Percentiles rank a stretch among this genome's conserved stretches.
phyloP scores from a whole-genome alignment of 352 stramenopile species.

The Phytophthora agathidicida region DNA sequence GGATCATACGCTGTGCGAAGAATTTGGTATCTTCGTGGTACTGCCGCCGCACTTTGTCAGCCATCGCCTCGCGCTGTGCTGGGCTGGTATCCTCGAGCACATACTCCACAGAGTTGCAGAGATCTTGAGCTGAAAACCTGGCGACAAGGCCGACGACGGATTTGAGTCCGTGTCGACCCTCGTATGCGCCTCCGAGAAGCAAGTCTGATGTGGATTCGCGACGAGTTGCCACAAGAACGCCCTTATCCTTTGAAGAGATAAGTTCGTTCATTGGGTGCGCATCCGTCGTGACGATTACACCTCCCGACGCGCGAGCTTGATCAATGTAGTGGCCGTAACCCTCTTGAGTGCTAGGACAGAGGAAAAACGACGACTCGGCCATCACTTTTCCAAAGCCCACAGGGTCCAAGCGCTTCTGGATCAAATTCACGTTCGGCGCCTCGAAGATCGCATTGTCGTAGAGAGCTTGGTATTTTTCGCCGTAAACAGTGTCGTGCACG shows the following conservation, averaged over 20 bases:
- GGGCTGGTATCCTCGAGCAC: conserved; percentile 32
- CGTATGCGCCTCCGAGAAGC: conserved; percentile 27
- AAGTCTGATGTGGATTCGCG: conserved; percentile 10
- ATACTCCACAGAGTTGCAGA: conserved; percentile 38
- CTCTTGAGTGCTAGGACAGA: conserved; percentile 61
- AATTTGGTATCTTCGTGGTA: conserved; percentile 60
- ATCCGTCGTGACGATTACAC: conserved; percentile 57
- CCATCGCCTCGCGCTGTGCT: conserved; percentile 32
- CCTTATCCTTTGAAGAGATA: conserved; percentile 21
- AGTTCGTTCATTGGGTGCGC: conserved; percentile 74
- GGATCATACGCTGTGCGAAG: conserved; percentile 48
- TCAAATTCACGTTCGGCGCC: conserved; percentile 36
- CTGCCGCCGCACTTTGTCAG: conserved; percentile 29
- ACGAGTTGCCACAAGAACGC: conserved; percentile 16
- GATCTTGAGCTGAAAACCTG: conserved; percentile 17
- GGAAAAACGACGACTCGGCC: conserved; percentile 48
- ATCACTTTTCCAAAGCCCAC: conserved; percentile 47
- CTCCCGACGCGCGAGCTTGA: conserved; percentile 51
- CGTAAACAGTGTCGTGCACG: conserved; percentile 28
- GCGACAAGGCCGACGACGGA: conserved; percentile 29
- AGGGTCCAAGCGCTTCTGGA: conserved; percentile 30
- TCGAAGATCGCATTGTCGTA: conserved; percentile 30
- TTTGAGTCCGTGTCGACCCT: conserved; percentile 26
- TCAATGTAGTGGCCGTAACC: conserved; percentile 76
- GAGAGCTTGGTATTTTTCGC: conserved; percentile 7